Conservation (phyloP, 495 filamentous ascomycete species). For the Pseudoneurospora amorphoporcata region DNA sequence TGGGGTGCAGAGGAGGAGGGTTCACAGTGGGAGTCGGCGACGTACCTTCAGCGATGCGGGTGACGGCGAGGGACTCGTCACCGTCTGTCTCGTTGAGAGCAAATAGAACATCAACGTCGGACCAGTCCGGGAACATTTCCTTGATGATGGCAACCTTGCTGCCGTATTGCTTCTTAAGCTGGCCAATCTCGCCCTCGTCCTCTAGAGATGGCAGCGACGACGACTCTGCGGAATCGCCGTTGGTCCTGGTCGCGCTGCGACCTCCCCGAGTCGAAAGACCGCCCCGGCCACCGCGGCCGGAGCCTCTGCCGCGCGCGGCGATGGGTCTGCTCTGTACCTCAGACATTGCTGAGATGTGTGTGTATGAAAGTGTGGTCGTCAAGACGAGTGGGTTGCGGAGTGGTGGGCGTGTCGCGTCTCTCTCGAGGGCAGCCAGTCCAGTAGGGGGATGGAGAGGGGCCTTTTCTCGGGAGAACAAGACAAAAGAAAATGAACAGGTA, state of each 20-base stretch:
- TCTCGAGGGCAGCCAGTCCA: slow-evolving; percentile 20
- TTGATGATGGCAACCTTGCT: slow-evolving; percentile 63
- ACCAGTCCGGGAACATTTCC: slow-evolving; percentile 88
- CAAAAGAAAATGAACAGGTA: slow-evolving; percentile 6
- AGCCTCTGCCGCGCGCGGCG: slow-evolving; percentile 37
- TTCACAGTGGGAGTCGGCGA: slow-evolving; percentile 2
- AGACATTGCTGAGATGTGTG: slow-evolving; percentile 60
- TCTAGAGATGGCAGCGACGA: slow-evolving; percentile 43
- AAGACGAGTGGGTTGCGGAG: slow-evolving; percentile 5
- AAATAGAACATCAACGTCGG: slow-evolving; percentile 82
- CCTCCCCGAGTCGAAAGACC: slow-evolving; percentile 67
- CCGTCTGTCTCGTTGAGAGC: slow-evolving; percentile 87
- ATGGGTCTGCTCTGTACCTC: slow-evolving; percentile 76
- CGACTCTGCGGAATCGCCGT: slow-evolving; percentile 49
- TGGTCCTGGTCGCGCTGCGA: slow-evolving; percentile 41
- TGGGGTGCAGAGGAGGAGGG: not conserved
- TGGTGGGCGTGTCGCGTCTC: slow-evolving; percentile 35
- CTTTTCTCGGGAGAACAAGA: not conserved
- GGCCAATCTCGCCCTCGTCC: slow-evolving; percentile 82
- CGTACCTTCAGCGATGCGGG: slow-evolving; percentile 85
- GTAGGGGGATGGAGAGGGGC: slow-evolving; percentile 5
- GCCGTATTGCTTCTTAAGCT: slow-evolving; percentile 83
- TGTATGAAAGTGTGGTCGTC: slow-evolving; percentile 13
- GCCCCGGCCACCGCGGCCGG: slow-evolving; percentile 56
- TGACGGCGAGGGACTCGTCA: slow-evolving; percentile 72